These are phyloP conservation scores for Quercus tomentella DNA, from an alignment of 331 rosid genomes.

Conservation along the genomic window DNA sequence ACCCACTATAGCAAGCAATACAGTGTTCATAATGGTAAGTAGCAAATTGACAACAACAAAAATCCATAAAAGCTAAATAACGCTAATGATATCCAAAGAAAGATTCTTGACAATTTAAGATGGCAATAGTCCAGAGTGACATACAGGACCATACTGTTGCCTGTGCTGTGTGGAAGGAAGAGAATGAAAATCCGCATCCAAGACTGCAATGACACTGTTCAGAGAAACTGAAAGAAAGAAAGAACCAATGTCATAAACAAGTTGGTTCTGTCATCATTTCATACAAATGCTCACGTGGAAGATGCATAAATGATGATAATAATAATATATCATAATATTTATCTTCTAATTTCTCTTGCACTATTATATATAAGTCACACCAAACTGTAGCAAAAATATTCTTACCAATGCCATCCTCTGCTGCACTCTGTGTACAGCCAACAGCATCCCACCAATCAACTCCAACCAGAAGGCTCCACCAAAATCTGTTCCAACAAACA, in stretches of 20 bases:
- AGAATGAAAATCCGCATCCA: slow-evolving; percentile 97
- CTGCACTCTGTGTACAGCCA: slow-evolving; percentile 97
- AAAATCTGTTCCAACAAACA: slow-evolving; percentile 61
- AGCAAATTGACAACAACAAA: not conserved
- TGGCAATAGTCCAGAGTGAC: slow-evolving; percentile 30
- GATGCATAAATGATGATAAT: slow-evolving; percentile 4
- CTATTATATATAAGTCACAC: slow-evolving; percentile 1
- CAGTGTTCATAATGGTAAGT: not conserved
- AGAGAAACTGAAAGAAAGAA: slow-evolving; percentile 62
- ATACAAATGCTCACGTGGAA: not conserved
- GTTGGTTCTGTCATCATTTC: slow-evolving; percentile 4
- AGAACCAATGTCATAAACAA: slow-evolving; percentile 22
- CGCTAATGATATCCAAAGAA: not conserved
- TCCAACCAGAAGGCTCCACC: slow-evolving; percentile 99
- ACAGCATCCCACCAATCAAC: slow-evolving; percentile 99
- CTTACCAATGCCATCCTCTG: slow-evolving; percentile 95
- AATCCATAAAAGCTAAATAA: not conserved
- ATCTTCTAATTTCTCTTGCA: not conserved
- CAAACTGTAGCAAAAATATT: slow-evolving; percentile 23
- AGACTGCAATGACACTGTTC: slow-evolving; percentile 88
- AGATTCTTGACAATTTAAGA: slow-evolving; percentile 1
- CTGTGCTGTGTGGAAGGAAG: slow-evolving; percentile 93
- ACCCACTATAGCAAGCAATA: not conserved
- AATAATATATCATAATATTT: not conserved
- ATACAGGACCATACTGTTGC: slow-evolving; percentile 95